These are phyloP conservation scores for Rhodotorula babjevae DNA, from an alignment of 768 basidiomycete species.

Conservation along the genomic window DNA sequence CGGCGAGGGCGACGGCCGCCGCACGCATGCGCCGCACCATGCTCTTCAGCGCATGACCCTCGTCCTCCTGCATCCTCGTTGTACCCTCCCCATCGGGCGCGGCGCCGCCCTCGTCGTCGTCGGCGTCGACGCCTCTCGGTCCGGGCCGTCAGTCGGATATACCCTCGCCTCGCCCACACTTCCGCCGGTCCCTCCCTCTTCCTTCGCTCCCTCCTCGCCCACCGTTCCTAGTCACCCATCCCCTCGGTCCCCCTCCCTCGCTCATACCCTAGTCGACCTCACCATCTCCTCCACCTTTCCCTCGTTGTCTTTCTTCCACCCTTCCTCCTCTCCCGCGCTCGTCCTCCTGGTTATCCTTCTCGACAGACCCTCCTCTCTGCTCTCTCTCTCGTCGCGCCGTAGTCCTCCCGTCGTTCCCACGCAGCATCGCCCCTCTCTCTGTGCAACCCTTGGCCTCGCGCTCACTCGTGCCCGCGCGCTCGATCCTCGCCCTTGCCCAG, in stretches of 20 bases:
- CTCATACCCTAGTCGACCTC: background rate
- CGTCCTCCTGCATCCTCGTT: too few relatives aligned
- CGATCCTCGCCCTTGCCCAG: background rate
- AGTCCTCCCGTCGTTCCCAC: background rate
- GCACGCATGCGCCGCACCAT: background rate
- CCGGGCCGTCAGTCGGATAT: background rate
- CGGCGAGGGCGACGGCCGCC: too few relatives aligned
- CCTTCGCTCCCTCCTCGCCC: background rate
- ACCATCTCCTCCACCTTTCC: background rate
- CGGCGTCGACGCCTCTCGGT: background rate
- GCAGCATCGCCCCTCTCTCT: background rate
- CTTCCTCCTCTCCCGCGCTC: too few relatives aligned
- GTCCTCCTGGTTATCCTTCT: background rate
- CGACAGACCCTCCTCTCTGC: background rate
- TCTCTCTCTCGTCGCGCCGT: background rate
- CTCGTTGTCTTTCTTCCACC: slow-evolving; percentile 14
- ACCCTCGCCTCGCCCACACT: background rate
- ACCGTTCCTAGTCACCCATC: background rate
- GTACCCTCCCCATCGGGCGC: background rate
- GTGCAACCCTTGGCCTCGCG: background rate
- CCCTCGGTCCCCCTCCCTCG: background rate
- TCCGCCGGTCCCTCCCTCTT: background rate
- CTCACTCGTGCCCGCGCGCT: background rate
- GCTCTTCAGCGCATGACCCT: background rate
- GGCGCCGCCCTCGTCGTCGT: background rate